Base-by-base conservation (phyloP, 805 yeast genomes). In the Barnettozyma salicaria region DNA sequence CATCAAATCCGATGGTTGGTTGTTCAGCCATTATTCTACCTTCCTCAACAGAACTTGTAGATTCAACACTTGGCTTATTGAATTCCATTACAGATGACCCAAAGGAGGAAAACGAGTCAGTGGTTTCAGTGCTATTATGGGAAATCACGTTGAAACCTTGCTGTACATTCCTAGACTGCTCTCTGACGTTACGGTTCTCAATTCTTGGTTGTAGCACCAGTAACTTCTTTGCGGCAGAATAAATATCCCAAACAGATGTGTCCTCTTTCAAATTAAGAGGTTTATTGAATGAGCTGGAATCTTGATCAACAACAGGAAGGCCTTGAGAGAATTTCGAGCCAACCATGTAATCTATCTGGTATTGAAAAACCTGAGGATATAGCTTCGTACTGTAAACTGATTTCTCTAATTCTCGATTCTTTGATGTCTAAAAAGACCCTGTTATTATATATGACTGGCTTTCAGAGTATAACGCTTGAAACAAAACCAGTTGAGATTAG, bases 231-330 rank as follows among this genome's bases (percentile, higher is more conserved):
- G 62, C 62, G 27, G 57, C 56, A 2, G 55, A 38, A 40, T 55
- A 58, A 19, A 58, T 53, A 35, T 58, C 62, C 62, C 62, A 58
- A 13, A 58, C 48, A 11, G 59, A 53, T 24, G 59, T 53, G n/a
- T 46, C 17, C 8, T 31, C 23, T 14, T 46, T 46, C 48, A 42
- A 42, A 16, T n/a, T 9, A 16, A 20, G 12, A 10, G 19, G 20
- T 14, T 16, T 21, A 11, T 16, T 23, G n/a, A 13, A 4, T 11
- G 9, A 21, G 11, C n/a, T 7, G 9, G 5, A 19, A 16, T 20
- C 11, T 2, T 12, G 24, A 6, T 14, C 6, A 19, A 14, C n/a
- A 24, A 17, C 11, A n/a, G 36, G 13, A 25, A n/a, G 30, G 19
- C 18, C 18, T 22, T 25, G 22, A 4, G 27, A 10, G 17, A 21